Percentiles rank a stretch among this genome's conserved stretches.
These are phyloP conservation scores for Stachybotrys elegans DNA, from an alignment of 2,329 filamentous ascomycete genomes.

Conservation along the genomic window DNA sequence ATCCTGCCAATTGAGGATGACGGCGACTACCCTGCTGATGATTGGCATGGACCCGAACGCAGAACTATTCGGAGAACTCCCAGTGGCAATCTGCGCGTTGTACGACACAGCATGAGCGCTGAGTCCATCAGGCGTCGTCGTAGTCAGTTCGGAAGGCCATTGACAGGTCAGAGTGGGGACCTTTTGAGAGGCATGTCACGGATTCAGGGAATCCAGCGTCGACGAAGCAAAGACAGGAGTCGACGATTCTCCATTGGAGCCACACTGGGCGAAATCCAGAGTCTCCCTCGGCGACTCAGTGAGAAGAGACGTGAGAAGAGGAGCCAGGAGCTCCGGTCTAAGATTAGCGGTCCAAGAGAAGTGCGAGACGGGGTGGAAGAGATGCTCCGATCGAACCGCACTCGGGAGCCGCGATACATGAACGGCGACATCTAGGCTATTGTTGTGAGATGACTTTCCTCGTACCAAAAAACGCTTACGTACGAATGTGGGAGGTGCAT, in stretches of 20 bases:
- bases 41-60: slow-evolving; percentile 39
- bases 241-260: slow-evolving; percentile 37
- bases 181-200: slow-evolving; percentile 24
- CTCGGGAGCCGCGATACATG: slow-evolving; percentile 8
- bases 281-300: slow-evolving; percentile 49
- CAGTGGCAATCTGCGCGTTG: slow-evolving; percentile 56
- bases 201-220: slow-evolving; percentile 21
- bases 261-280: slow-evolving; percentile 47
- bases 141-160: slow-evolving; percentile 25
- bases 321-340: slow-evolving; percentile 51
- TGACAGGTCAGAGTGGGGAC: slow-evolving; percentile 22
- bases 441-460: no score
- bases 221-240: slow-evolving; percentile 16
- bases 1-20: slow-evolving; percentile 49
- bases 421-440: no score
- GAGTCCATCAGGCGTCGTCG: slow-evolving; percentile 31
- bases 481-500: no score
- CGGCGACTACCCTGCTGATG: slow-evolving; percentile 23
- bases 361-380: slow-evolving; percentile 55
- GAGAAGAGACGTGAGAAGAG: slow-evolving; percentile 56
- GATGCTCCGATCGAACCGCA: slow-evolving; percentile 40
- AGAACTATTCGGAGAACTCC: slow-evolving; percentile 54
- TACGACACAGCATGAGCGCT: slow-evolving; percentile 46
- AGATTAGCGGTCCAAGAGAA: slow-evolving; percentile 55
- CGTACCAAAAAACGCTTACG: no score